Evolutionary conservation across 1,139 yeast genomes (phyloP).

Genomic region (Pichiaceae sp.): DNA sequence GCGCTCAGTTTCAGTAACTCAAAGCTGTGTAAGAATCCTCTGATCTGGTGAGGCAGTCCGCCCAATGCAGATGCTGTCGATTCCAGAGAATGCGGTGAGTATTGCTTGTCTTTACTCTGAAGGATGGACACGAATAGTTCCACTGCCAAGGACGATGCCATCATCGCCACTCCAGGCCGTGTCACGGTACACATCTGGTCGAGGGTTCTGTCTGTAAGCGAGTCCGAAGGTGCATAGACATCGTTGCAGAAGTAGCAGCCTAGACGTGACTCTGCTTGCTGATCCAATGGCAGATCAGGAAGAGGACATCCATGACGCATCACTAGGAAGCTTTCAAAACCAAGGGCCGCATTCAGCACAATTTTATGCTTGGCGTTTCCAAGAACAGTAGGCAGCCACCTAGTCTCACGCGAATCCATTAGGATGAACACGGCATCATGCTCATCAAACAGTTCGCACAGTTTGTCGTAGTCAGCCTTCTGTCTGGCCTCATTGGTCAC

Average conservation of each 20-base stretch:
- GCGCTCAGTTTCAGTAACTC: conserved; percentile 57
- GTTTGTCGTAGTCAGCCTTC: conserved; percentile 38
- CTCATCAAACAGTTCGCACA: conserved; percentile 45
- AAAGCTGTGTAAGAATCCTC: conserved; percentile 73
- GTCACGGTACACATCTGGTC: conserved; percentile 99
- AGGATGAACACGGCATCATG: conserved; percentile 75
- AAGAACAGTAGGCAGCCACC: conserved; percentile 92
- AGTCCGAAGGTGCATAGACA: conserved; percentile 87
- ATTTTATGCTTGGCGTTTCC: conserved; percentile 59
- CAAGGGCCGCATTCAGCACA: conserved; percentile 88
- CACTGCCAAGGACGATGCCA: conserved; percentile 83
- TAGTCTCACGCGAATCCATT: conserved; percentile 90
- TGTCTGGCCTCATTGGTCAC: conserved; percentile 46
- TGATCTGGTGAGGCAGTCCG: conserved; percentile 74
- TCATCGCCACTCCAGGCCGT: conserved; percentile 86
- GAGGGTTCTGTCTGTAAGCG: conserved; percentile 72
- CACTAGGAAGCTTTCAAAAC: conserved; percentile 87
- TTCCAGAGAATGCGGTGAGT: conserved; percentile 32
- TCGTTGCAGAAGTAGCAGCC: conserved; percentile 97
- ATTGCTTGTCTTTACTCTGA: conserved; percentile 51
- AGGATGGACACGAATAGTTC: conserved; percentile 70
- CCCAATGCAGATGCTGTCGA: conserved; percentile 43
- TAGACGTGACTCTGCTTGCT: conserved; percentile 30
- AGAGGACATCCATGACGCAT: conserved; percentile 73
- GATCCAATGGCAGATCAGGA: conserved; percentile 14